Conservation (phyloP, 305 asterid species). For the Solanum hybrid region DNA sequence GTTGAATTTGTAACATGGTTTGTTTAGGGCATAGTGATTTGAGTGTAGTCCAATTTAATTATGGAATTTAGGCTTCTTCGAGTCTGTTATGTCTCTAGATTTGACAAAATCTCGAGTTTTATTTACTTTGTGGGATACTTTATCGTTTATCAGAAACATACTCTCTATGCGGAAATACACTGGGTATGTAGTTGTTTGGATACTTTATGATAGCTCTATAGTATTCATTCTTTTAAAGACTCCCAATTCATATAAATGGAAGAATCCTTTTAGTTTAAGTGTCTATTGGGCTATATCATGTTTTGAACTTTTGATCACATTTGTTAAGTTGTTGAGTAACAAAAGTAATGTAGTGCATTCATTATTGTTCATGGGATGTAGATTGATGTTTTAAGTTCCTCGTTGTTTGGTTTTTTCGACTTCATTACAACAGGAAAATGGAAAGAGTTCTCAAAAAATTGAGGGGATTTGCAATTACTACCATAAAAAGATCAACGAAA, state of each 20-base stretch:
- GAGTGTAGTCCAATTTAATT: not conserved
- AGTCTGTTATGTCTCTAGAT: not conserved
- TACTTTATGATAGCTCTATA: not conserved
- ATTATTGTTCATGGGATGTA: not conserved
- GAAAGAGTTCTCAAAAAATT: not conserved
- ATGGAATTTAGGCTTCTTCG: not conserved
- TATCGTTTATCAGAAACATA: not conserved
- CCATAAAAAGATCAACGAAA: not conserved
- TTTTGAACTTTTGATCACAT: not conserved
- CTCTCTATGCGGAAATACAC: too few relatives aligned
- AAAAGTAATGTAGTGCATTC: not conserved
- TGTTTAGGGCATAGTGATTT: not conserved
- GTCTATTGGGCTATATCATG: not conserved
- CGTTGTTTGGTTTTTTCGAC: not conserved
- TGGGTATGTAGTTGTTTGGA: not conserved
- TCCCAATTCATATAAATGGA: not conserved
- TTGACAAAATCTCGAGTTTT: not conserved
- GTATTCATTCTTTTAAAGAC: not conserved
- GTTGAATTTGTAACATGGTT: not conserved
- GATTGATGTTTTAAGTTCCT: not conserved
- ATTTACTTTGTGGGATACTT: not conserved
- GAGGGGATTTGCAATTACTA: not conserved
- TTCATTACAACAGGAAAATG: not conserved
- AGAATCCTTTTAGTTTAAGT: not conserved
- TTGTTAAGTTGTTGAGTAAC: not conserved